Evolutionary conservation across 1,139 yeast species (phyloP), one percentile per base, ranked within the genome.

Genomic region (Torulaspora globosa): DNA sequence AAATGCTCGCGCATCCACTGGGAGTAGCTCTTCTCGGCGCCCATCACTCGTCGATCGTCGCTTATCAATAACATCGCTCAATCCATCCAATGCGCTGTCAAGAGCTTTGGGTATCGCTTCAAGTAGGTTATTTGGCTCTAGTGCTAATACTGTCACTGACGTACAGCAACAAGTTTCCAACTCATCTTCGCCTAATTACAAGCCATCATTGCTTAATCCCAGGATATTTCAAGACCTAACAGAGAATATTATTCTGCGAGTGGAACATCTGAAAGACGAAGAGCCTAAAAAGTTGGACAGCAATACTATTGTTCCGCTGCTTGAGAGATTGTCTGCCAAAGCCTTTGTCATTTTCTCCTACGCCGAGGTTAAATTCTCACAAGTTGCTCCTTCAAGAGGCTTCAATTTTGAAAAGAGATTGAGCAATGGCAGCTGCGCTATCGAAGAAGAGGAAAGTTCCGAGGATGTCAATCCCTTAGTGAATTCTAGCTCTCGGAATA

Each of bases 331-430:
- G 42, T 88, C 96, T 3, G 88, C 96, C 1, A 88, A 88, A 69
- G 88, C 96, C 0, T 94, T 88, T 63, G 95, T 95, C 0, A 82
- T 92, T 18, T 82, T 83, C 55, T 71, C 89, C 33, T 89, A 84
- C 70, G 97, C 97, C 0, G 96, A 89, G 55, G 90, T 89, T 21
- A 92, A 92, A 66, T 88, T 83, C 59, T 75, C 84, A 42, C 97
- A 90, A 66, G 71, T 89, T 54, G 78, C 84, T 26, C 95, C 96
- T 3, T 73, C 81, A 24, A 1, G 60, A 14, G 59, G 66, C 3
- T 53, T 47, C 10, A 45, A 43, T 6, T 47, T 47, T 12, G 49
- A 48, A 26, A 60, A 60, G 36, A 48, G 64, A 14, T 45, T 55
- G 23, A 59, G 63, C 39, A 55, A 56, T 36, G 63, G 61, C 6